Base-by-base conservation (phyloP, 768 basidiomycete genomes). In the Rubroboletus satanas region DNA sequence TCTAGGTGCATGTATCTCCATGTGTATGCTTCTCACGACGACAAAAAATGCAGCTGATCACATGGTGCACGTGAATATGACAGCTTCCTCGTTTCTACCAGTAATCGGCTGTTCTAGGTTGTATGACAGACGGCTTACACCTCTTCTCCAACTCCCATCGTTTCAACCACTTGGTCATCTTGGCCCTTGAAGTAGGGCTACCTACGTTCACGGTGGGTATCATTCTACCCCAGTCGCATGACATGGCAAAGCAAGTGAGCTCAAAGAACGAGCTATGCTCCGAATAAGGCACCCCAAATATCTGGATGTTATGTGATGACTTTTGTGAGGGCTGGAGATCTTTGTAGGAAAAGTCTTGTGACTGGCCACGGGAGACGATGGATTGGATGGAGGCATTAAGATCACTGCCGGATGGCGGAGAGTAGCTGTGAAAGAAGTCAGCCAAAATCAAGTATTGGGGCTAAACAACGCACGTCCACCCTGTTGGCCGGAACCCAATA, bases 231-330 rank as follows among this genome's bases (percentile, higher is more conserved):
- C 85, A 96, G 58, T 83, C 82, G 41, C 93, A 77, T 18, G 90
- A 93, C 72, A 98, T 80, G 5, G 93, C 93, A 68, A 98, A 98
- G 68, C 93, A 95, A 11, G 93, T 96, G 59, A 96, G 77, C 71
- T 98, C 96, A 63, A 90, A 91, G 72, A 98, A 98, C 33, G 90
- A 93, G 32, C 90, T 93, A 69, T 98, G 96, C 67, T 98, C 97
- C 6, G 94, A 98, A 67, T 98, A 98, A 10, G 86, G 89, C 51
- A 91, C 85, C 49, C 90, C 88, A 64, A 86, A 92, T 41, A 97
- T 74, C 72, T 87, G 87, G 43, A 89, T 70, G 32, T 75, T 71
- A 15, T 82, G 60, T 15, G 86, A 87, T 11, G 92, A 90, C 55
- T 89, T 90, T 42, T 83, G 80, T 63, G 80, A 82, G 21, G 84